Percentiles rank a stretch among this genome's conserved stretches.
Conservation (phyloP, 148 eudicot species). For the Rheum nobile region DNA sequence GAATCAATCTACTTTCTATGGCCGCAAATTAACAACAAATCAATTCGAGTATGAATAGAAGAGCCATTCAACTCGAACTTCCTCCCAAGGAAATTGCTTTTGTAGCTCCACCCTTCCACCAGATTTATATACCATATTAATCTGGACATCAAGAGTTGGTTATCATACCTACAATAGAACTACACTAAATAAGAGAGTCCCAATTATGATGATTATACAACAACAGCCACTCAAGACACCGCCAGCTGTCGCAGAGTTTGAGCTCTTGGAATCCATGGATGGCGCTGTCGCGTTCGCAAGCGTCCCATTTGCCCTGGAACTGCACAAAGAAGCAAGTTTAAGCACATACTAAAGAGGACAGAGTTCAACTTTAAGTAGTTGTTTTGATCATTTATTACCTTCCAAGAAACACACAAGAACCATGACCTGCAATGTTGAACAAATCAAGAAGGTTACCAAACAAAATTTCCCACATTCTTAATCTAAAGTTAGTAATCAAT, state of each 20-base stretch:
- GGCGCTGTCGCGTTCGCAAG: conserved; percentile 7
- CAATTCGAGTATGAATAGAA: background rate
- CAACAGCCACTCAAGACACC: background rate
- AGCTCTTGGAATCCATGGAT: conserved; percentile 1
- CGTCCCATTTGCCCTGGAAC: background rate
- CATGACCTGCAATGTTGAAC: conserved; percentile 56
- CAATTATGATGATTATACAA: background rate
- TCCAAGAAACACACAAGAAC: conserved; percentile 73
- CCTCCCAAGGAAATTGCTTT: background rate
- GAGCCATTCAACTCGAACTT: background rate
- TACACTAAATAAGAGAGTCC: background rate
- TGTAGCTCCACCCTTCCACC: background rate
- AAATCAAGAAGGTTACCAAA: background rate
- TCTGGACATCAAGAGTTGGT: background rate
- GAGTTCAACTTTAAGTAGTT: background rate
- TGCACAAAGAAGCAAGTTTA: background rate
- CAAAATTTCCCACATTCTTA: background rate
- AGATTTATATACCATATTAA: background rate
- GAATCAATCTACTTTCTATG: background rate
- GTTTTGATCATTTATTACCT: conserved; percentile 33
- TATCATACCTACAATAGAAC: background rate
- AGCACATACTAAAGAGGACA: background rate
- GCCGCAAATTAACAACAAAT: background rate
- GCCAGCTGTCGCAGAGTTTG: background rate
- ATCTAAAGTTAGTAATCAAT: background rate